phyloP scores from a whole-genome alignment of 2,329 filamentous ascomycete genomes.

The Phaeoacremonium minimum region DNA sequence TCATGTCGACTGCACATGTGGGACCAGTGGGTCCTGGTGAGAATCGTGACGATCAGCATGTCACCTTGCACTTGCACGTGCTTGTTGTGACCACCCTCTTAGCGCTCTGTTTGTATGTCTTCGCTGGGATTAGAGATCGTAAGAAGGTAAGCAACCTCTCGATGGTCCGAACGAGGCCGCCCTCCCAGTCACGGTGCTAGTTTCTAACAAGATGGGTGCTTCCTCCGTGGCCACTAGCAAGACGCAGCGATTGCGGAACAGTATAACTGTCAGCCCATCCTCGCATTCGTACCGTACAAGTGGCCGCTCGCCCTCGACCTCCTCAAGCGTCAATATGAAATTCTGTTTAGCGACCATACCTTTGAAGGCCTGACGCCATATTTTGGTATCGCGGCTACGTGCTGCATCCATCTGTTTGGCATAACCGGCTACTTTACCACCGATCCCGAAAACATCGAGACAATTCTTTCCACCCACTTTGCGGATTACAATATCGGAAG shows the following conservation, averaged over 20 bases:
- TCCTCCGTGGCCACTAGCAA: background rate
- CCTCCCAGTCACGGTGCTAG: background rate
- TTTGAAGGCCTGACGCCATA: conserved; percentile 10
- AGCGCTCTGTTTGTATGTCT: background rate
- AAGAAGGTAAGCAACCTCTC: too few relatives aligned
- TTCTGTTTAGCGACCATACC: conserved; percentile 5
- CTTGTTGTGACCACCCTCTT: background rate
- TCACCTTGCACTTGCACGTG: background rate
- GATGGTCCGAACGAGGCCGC: background rate
- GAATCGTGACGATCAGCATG: too few relatives aligned
- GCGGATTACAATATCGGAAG: conserved; percentile 19
- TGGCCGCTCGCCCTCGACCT: conserved; percentile 16
- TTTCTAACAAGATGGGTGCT: background rate
- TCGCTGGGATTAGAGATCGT: too few relatives aligned
- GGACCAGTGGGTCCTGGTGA: too few relatives aligned
- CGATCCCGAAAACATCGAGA: conserved; percentile 22
- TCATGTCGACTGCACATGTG: too few relatives aligned
- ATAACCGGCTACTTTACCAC: conserved; percentile 10
- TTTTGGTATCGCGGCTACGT: conserved; percentile 8
- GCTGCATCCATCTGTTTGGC: conserved; percentile 10
- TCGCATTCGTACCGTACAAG: conserved; percentile 10
- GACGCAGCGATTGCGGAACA: conserved; percentile 7
- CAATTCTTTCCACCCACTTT: conserved; percentile 19
- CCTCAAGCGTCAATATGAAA: conserved; percentile 11
- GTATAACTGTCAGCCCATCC: conserved; percentile 10